A percentile compares a stretch with the other conserved stretches of the same genome.
Conservation (phyloP, 768 basidiomycete genomes). For the Tylopilus felleus region DNA sequence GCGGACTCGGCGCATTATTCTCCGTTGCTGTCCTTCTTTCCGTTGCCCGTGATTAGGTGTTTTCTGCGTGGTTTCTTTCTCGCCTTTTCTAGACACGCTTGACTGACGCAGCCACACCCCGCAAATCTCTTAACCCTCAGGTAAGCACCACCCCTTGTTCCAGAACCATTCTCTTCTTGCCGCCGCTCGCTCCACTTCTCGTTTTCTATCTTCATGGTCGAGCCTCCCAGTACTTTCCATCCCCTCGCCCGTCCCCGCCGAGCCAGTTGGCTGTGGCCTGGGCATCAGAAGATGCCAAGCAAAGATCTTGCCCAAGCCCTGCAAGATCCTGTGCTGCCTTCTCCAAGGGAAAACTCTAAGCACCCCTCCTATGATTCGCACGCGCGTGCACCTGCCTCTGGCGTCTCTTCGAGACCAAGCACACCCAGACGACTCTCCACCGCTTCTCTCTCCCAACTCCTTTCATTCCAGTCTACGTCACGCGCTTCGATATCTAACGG, state of each 20-base stretch:
- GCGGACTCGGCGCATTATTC: background rate
- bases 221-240: conserved; percentile 10
- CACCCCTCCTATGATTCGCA: conserved; percentile 2
- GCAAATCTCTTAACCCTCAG: conserved; percentile 27
- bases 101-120: conserved; percentile 30
- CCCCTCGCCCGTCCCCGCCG: conserved; percentile 16
- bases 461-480: conserved; percentile 22
- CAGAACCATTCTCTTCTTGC: conserved; percentile 8
- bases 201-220: conserved; percentile 22
- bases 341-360: conserved; percentile 13
- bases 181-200: background rate
- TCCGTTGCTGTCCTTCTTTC: background rate
- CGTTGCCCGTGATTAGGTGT: conserved; percentile 5
- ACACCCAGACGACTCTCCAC: conserved; percentile 24
- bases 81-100: conserved; percentile 27
- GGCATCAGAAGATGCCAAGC: conserved; percentile 21
- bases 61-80: conserved; percentile 14
- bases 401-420: conserved; percentile 17
- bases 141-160: conserved; percentile 27
- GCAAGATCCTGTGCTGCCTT: conserved; percentile 18
- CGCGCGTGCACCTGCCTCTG: background rate
- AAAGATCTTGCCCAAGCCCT: conserved; percentile 12
- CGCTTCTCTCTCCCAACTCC: conserved; percentile 23
- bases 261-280: conserved; percentile 29
- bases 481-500: conserved; percentile 16